Evolutionary conservation across 805 yeast genomes (phyloP), one percentile per base, ranked within the genome.

Genomic region (Wickerhamiella musiphila): DNA sequence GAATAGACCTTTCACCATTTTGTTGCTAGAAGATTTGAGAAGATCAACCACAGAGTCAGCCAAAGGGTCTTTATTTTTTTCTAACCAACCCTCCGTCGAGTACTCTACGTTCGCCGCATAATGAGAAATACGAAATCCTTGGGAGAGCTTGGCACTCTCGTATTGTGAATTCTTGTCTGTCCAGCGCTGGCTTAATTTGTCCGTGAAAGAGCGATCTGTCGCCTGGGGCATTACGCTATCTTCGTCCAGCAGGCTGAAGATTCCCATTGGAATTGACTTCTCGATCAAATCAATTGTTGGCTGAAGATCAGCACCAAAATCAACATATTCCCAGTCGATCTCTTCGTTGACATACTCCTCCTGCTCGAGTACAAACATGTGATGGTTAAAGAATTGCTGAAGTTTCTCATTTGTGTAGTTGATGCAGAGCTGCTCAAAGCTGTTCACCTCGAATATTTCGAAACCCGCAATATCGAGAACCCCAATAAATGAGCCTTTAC

Each of bases 81-180:
- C 81, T 17, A 90, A 58, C 98, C 98, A 90, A 20, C 84, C 86
- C 13, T 77, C 84, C 15, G 82, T 76, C 21, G 78, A 69, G 53
- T 90, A 90, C 46, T 84, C 94, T n/a, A 90, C 99, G 35, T 72
- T 73, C 7, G 94, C 95, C 16, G 99, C 99, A 56, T 90, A 90
- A 56, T 90, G 99, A 37, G 77, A 73, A 14, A 90, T 61, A 5
- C 79, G 62, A 47, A 90, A 90, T 3, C 93, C 93, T 43, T 68
- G 70, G 37, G 74, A 65, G 28, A 73, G 63, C 43, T 77, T 74
- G 35, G 83, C 77, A 22, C 90, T 73, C 43, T 62, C 68, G 52
- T 77, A 90, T 48, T 77, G 67, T 18, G 57, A 44, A 12, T 68
- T 57, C 32, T 58, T 57, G 24, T 58, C 54, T 29, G 53, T 76